Base-by-base conservation (phyloP, 495 filamentous ascomycete genomes). In the Antarctomyces pellizariae region DNA sequence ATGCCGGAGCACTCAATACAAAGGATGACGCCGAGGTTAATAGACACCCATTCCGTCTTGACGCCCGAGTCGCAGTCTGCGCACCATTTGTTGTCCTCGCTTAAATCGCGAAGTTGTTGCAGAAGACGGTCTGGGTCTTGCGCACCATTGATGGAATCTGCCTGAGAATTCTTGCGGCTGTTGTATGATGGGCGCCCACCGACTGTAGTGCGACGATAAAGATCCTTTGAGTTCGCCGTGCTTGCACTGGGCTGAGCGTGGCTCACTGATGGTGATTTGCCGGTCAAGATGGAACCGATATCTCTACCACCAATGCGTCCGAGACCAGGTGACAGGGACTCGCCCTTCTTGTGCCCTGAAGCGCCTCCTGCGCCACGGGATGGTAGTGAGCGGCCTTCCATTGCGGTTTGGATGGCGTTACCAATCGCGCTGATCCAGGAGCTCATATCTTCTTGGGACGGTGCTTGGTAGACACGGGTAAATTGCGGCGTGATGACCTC, bases 1-100 rank as follows among this genome's bases (percentile, higher is more conserved):
- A 99, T 92, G 39, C 86, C 86, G 41, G 80, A 86, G 48, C 86
- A 99, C 47, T 99, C 86, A 35, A 99, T 99, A 50, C 86, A 99
- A 9, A 99, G 62, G 16, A 95, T 70, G 29, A 95, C 90, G 16
- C 75, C 89, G 2, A 99, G 62, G 38, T 99, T 99, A 46, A 99
- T 91, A 1, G 84, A 93, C 20, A 92, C 86, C 86, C 86, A 99
- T 46, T 99, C 89, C 10, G 89, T 78, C 47, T 90, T 93, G 36
- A 70, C 62, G 16, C 71, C 70, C 13, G 82, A 89, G 8, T 76
- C 79, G 44, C 86, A 99, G 43, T 99, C 86, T 13, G 84, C 86
- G 47, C 86, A 99, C 66, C 72, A 77, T 28, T 67, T 75, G 46
- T 99, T 99, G 11, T 78, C 80, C 36, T 91, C 72, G 35, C 95